Conservation (phyloP, 1,284 basidiomycete species). For the Malassezia sympodialis region DNA sequence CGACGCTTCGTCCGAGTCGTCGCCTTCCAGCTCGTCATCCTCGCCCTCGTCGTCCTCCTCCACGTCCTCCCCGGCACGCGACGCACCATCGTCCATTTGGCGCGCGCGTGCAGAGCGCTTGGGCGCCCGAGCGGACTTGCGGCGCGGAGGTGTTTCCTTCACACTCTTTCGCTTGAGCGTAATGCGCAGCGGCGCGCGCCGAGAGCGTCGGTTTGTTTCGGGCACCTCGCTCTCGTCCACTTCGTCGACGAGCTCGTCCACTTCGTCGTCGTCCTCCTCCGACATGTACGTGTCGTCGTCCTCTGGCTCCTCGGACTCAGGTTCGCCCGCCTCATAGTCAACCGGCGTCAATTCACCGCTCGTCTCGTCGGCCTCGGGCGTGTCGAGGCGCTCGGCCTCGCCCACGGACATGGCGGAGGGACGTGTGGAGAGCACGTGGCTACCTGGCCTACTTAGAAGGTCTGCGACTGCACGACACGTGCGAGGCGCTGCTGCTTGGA, state of each 20-base stretch:
- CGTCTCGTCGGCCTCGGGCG: not conserved
- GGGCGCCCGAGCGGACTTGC: not conserved
- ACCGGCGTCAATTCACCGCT: not conserved
- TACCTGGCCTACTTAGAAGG: slow-evolving; percentile 16
- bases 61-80: slow-evolving; percentile 15
- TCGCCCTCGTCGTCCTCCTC: slow-evolving; percentile 19
- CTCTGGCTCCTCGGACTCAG: slow-evolving; percentile 5
- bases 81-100: slow-evolving; percentile 18
- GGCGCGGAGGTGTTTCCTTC: slow-evolving; percentile 6
- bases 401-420: not conserved
- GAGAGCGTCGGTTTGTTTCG: slow-evolving; percentile 10
- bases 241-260: slow-evolving; percentile 18
- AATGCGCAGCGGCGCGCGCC: slow-evolving; percentile 11
- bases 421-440: not conserved
- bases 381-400: not conserved
- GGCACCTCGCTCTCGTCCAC: slow-evolving; percentile 5
- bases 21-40: slow-evolving; percentile 35
- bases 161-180: slow-evolving; percentile 1
- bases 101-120: slow-evolving; percentile 4
- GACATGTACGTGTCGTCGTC: slow-evolving; percentile 1
- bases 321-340: slow-evolving; percentile 11
- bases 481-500: slow-evolving; percentile 21
- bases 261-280: slow-evolving; percentile 14
- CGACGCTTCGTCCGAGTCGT: slow-evolving; percentile 19
- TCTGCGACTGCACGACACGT: slow-evolving; percentile 20